phyloP scores from a whole-genome alignment of 139 green algal genomes.

The Chlamydomonas applanata region DNA sequence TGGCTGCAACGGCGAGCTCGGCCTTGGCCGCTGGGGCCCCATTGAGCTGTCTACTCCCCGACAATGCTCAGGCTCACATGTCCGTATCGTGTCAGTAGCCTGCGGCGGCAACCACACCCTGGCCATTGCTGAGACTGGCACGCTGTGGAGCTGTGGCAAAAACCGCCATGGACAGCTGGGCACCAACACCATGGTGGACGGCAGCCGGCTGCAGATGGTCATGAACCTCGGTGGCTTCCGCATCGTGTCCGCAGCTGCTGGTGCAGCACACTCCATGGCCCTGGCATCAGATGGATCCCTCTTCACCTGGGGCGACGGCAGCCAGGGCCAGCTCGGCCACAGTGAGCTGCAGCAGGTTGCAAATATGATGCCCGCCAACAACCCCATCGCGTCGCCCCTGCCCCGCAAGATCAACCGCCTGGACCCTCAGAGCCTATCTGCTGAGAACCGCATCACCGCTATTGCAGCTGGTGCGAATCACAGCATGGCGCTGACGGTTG shows the following conservation, averaged over 20 bases:
- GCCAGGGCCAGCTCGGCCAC: slow-evolving; percentile 71
- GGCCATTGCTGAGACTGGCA: slow-evolving; percentile 67
- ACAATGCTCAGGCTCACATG: slow-evolving; percentile 22
- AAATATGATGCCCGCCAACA: slow-evolving; percentile 12
- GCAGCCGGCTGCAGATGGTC: slow-evolving; percentile 25
- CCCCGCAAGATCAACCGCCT: slow-evolving; percentile 61
- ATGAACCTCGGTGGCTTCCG: slow-evolving; percentile 37
- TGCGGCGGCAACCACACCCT: slow-evolving; percentile 76
- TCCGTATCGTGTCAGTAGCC: slow-evolving; percentile 68
- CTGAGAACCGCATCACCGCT: slow-evolving; percentile 63
- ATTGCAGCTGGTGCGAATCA: slow-evolving; percentile 73
- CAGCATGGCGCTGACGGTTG: slow-evolving; percentile 71
- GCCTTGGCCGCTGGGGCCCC: slow-evolving; percentile 60
- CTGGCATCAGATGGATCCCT: slow-evolving; percentile 74
- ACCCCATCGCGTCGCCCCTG: slow-evolving; percentile 25
- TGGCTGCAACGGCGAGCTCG: slow-evolving; percentile 72
- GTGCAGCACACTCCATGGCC: slow-evolving; percentile 68
- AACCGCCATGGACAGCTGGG: slow-evolving; percentile 71
- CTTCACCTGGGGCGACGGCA: slow-evolving; percentile 73
- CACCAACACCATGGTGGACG: slow-evolving; percentile 57
- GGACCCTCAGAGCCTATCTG: slow-evolving; percentile 51
- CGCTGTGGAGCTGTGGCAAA: slow-evolving; percentile 73
- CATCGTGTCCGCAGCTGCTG: slow-evolving; percentile 66
- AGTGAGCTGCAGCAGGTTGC: slow-evolving; percentile 37
- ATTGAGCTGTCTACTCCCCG: slow-evolving; percentile 47